phyloP scores from a whole-genome alignment of 2,329 filamentous ascomycete genomes.

The Claviceps spartinae region DNA sequence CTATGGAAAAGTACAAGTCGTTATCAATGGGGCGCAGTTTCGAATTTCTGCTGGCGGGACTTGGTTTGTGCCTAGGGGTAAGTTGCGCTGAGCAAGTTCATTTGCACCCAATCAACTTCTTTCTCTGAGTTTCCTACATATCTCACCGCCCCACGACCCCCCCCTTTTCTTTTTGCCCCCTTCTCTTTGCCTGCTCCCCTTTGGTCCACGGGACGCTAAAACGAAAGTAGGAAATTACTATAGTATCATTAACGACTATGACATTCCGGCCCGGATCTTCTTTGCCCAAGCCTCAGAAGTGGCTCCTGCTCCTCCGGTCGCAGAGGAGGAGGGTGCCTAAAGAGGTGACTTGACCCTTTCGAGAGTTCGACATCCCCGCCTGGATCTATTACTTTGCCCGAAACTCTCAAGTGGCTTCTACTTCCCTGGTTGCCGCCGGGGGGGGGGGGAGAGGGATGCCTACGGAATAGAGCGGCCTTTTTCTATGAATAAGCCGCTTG shows the following conservation, averaged over 20 bases:
- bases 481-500: no score
- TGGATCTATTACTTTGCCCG: no score
- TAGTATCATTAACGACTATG: conserved; percentile 70
- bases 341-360: neutral
- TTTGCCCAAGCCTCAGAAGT: conserved; percentile 78
- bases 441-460: neutral
- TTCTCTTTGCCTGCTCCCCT: neutral
- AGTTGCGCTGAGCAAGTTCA: conserved; percentile 18
- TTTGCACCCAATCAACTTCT: no score
- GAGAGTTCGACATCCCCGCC: no score
- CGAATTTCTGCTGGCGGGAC: conserved; percentile 76
- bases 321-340: neutral
- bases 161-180: conserved; percentile 1
- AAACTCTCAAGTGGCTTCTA: neutral
- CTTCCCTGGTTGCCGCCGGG: neutral
- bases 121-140: no score
- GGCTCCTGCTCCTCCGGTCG: neutral
- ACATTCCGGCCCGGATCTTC: conserved; percentile 64
- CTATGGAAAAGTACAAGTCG: conserved; percentile 67
- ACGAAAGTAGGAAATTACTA: conserved; percentile 71
- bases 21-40: conserved; percentile 62
- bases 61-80: conserved; percentile 92
- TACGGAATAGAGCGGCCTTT: no score
- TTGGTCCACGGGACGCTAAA: neutral
- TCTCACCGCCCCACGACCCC: neutral